Base-by-base conservation (phyloP, 108 stramenopile genomes). In the Aurantiochytrium sp. region DNA sequence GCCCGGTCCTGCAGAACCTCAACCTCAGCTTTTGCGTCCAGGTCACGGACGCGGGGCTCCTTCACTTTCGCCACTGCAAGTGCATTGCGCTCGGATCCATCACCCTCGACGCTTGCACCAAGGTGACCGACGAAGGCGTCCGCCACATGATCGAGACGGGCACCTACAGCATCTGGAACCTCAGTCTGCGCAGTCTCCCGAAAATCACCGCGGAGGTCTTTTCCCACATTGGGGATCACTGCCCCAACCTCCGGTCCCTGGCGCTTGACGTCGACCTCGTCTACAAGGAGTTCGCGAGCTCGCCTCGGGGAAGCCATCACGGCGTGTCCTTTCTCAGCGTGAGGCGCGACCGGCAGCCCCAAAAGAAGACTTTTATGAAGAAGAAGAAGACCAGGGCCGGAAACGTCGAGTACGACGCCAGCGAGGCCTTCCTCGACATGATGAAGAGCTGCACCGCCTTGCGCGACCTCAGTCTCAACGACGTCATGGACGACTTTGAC, bases 381-480 rank as follows among this genome's bases (percentile, higher is more conserved):
- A 17, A 52, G 1, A 0, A 0, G 1, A 17, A 0, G 0, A 52
- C 0, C 1, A 0, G 17, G 0, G 0, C 0, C 1, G 17, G 17
- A 0, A 15, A 15, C 50, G 15, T 52, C 4, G 4, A 4, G 50
- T 8, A 8, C 50, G 0, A 50, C 5, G 50, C 8, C 0, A 52
- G 0, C 8, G 50, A 17, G 0, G 15, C 17, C 0, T 1, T 52
- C 3, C 8, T 3, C 0, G 50, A 52, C 15, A 8, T 52, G 15
- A 15, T 52, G 50, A 52, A 52, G 50, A 0, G 50, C 17, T 52
- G 50, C 50, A 15, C 50, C 0, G 8, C 50, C 1, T 2, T 52
- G 50, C 1, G 0, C 0, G 17, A 8, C 8, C 50, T 52, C 50
- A 52, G 17, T 0, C 1, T 52, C 15, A 52, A 17, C 50, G 17